A percentile compares a stretch with the other conserved stretches of the same genome.
These are phyloP conservation scores for Powellomyces hirtus DNA, from an alignment of 192 early-diverging fungal genomes.

Conservation along the genomic window DNA sequence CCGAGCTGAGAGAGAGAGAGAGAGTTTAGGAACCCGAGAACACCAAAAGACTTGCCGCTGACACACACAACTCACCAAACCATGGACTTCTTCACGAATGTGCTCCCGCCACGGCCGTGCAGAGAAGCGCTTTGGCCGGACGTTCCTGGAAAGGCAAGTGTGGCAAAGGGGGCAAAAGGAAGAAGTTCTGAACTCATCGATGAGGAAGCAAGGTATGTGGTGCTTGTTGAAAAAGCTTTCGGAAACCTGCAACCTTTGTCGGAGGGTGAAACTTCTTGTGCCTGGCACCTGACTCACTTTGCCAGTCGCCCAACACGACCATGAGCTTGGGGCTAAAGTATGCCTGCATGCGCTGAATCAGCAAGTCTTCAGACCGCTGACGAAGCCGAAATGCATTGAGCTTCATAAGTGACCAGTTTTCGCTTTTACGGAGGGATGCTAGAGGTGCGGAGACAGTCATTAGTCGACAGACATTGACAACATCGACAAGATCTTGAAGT, in stretches of 20 bases:
- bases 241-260: constrained; percentile 9
- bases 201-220: constrained; percentile 20
- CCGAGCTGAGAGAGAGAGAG: too few species aligned
- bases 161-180: constrained; percentile 14
- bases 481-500: too few species aligned
- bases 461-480: neutral
- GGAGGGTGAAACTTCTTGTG: constrained; percentile 9
- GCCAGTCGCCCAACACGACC: constrained; percentile 21
- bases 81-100: neutral
- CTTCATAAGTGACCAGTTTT: neutral
- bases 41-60: too few species aligned
- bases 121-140: neutral
- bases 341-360: neutral
- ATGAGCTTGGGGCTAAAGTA: constrained; percentile 4
- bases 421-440: too few species aligned
- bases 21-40: too few species aligned
- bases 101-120: neutral
- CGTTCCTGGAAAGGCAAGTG: neutral
- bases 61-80: neutral
- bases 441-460: too few species aligned
- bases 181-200: constrained; percentile 29
- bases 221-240: constrained; percentile 9
- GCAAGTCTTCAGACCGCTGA: neutral
- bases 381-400: neutral
- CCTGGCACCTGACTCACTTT: neutral